A percentile compares a stretch with the other conserved stretches of the same genome.
phyloP scores from a whole-genome alignment of 345 rosid species.

The Rhodamnia rubescens region DNA sequence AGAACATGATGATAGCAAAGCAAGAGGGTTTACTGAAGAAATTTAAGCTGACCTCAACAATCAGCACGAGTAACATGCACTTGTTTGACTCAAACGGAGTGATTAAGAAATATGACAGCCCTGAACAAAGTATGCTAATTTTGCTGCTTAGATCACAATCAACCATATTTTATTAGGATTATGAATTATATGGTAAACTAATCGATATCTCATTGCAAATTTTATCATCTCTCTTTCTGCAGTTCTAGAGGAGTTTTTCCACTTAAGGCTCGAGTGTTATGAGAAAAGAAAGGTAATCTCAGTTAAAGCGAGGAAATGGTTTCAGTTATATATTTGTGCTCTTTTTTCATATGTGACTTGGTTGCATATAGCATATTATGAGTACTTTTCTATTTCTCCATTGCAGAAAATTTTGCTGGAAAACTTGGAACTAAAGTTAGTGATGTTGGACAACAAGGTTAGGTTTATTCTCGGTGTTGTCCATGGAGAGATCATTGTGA shows the following conservation, averaged over 20 bases:
- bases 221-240: constrained; percentile 3
- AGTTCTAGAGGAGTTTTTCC: constrained; percentile 85
- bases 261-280: constrained; percentile 58
- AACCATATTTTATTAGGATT: not conserved
- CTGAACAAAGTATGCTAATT: constrained; percentile 61
- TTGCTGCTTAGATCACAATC: not conserved
- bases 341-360: not conserved
- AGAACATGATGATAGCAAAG: constrained; percentile 43
- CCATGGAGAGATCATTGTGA: constrained; percentile 75
- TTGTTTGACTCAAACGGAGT: constrained; percentile 60
- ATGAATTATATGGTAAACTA: not conserved
- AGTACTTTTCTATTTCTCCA: not conserved
- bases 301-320: not conserved
- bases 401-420: constrained; percentile 50
- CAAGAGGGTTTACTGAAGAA: constrained; percentile 84
- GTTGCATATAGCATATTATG: not conserved
- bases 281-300: constrained; percentile 56
- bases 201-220: not conserved
- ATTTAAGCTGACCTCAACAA: constrained; percentile 54
- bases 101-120: constrained; percentile 75
- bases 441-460: constrained; percentile 75
- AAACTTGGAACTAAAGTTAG: constrained; percentile 53
- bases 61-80: constrained; percentile 88
- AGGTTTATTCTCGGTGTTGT: constrained; percentile 87
- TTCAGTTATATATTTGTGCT: not conserved